Evolutionary conservation across 2,329 filamentous ascomycete species (phyloP).

Genomic region (Aspergillus novoparasiticus): DNA sequence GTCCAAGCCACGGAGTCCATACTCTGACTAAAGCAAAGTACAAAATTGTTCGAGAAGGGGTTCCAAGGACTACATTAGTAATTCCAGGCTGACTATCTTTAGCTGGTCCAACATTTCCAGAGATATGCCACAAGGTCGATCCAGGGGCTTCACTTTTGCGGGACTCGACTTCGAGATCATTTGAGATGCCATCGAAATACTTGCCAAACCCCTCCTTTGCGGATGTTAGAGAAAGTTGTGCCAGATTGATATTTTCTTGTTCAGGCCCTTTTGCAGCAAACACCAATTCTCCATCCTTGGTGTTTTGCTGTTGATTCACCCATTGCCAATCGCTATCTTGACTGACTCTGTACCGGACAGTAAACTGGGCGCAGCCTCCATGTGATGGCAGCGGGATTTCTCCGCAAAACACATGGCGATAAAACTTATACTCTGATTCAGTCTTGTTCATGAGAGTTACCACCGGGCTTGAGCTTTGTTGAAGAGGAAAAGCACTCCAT

Average conservation of each 20-base stretch:
- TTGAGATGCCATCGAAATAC: slow-evolving; percentile 39
- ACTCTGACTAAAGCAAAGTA: slow-evolving; percentile 83
- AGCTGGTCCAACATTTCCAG: slow-evolving; percentile 62
- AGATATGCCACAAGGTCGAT: slow-evolving; percentile 47
- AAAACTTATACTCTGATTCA: slow-evolving; percentile 24
- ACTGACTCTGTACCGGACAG: slow-evolving; percentile 45
- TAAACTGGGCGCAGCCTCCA: slow-evolving; percentile 42
- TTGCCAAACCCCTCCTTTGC: slow-evolving; percentile 25
- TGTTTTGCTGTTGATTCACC: slow-evolving; percentile 45
- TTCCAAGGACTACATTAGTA: slow-evolving; percentile 62
- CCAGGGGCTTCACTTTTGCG: slow-evolving; percentile 45
- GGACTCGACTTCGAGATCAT: slow-evolving; percentile 36
- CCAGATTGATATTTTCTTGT: slow-evolving; percentile 8
- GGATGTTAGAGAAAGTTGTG: slow-evolving; percentile 3
- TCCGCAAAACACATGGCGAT: slow-evolving; percentile 39
- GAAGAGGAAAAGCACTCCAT: slow-evolving; percentile 63
- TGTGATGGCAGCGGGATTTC: slow-evolving; percentile 31
- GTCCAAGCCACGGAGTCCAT: slow-evolving; percentile 83
- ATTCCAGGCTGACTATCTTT: slow-evolving; percentile 58
- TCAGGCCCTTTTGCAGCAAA: slow-evolving; percentile 31
- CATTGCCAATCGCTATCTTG: slow-evolving; percentile 45
- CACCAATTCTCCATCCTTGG: slow-evolving; percentile 46
- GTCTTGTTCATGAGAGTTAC: slow-evolving; percentile 32
- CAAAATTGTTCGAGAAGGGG: slow-evolving; percentile 65
- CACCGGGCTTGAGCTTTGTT: slow-evolving; percentile 35